These are phyloP conservation scores for Monilinia laxa DNA, from an alignment of 2,329 filamentous ascomycete species.

Conservation along the genomic window DNA sequence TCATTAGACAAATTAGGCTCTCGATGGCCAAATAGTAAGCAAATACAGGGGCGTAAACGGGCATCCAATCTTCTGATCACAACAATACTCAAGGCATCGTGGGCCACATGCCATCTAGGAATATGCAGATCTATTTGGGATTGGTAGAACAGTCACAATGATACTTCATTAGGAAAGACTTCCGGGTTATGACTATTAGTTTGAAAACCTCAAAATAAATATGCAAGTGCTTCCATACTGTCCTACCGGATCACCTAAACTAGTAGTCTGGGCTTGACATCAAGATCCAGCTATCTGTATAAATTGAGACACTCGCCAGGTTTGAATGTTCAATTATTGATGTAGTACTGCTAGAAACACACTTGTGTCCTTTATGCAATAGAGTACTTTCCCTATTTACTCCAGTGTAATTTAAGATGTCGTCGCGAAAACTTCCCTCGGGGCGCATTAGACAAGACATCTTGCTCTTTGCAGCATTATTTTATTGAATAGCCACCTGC, in stretches of 20 bases:
- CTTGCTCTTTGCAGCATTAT: background rate
- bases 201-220: background rate
- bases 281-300: background rate
- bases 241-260: background rate
- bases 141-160: background rate
- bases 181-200: background rate
- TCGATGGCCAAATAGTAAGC: background rate
- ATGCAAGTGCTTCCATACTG: constrained; percentile 1
- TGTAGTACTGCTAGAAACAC: background rate
- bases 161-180: background rate
- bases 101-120: background rate
- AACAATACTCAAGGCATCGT: background rate
- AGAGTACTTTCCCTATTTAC: background rate
- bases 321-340: background rate
- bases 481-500: background rate
- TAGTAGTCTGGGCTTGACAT: background rate
- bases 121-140: background rate
- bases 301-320: background rate
- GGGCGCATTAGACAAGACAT: background rate
- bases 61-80: background rate
- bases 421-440: too few species aligned
- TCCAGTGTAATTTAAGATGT: background rate
- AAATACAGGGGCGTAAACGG: background rate
- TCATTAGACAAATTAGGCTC: background rate
- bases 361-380: background rate